These are phyloP conservation scores for Phialocephala subalpina DNA, from an alignment of 2,329 filamentous ascomycete species.

Conservation along the genomic window DNA sequence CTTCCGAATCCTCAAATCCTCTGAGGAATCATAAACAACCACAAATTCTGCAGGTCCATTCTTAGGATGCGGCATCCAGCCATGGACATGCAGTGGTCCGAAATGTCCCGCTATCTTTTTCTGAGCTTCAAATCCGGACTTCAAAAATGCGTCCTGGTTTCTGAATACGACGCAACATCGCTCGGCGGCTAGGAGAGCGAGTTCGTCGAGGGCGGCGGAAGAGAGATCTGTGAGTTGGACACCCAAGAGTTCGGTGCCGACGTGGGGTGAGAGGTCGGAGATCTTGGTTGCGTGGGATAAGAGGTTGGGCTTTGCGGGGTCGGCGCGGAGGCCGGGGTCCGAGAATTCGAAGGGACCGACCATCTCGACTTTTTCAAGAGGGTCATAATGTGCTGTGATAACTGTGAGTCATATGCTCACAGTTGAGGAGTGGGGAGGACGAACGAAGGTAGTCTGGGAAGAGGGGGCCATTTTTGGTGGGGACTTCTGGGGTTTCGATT, in stretches of 20 bases:
- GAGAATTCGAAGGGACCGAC: slow-evolving; percentile 6
- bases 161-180: neutral
- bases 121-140: neutral
- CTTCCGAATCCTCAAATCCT: neutral
- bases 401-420: neutral
- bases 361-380: slow-evolving; percentile 11
- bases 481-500: neutral
- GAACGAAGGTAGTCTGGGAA: slow-evolving; percentile 13
- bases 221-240: neutral
- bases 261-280: neutral
- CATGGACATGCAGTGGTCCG: neutral
- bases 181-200: neutral
- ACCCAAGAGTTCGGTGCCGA: neutral
- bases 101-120: neutral
- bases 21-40: neutral
- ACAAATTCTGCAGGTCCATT: neutral
- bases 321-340: slow-evolving; percentile 7
- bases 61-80: neutral
- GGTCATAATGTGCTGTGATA: slow-evolving; percentile 8
- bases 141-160: neutral
- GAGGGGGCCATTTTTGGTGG: slow-evolving; percentile 2
- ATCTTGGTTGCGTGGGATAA: neutral
- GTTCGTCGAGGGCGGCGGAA: neutral
- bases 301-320: slow-evolving; percentile 1
- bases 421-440: neutral